Conservation (phyloP, 1,284 basidiomycete species). For the Leccinum solheimii region DNA sequence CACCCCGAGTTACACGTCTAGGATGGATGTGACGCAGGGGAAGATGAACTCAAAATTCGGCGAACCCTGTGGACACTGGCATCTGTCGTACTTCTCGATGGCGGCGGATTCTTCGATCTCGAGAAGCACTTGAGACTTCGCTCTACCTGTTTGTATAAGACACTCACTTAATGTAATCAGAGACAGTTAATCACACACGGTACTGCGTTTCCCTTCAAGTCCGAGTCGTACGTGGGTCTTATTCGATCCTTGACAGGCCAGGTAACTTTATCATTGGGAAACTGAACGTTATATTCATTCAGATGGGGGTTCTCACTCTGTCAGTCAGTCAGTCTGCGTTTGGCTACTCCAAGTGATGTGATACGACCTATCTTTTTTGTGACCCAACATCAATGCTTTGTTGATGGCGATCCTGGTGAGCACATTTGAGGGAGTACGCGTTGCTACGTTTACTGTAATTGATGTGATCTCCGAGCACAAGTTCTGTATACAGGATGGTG, state of each 20-base stretch:
- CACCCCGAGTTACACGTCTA: background rate
- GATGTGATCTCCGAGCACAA: background rate
- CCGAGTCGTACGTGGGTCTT: no score
- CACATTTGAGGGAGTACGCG: background rate
- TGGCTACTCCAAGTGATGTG: background rate
- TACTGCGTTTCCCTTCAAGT: background rate
- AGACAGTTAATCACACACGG: constrained; percentile 2
- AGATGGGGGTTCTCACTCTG: constrained; percentile 29
- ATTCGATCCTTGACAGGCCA: background rate
- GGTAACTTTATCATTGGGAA: constrained; percentile 11
- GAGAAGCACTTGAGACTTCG: background rate
- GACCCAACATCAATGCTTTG: constrained; percentile 15
- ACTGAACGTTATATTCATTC: constrained; percentile 20
- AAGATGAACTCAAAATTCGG: background rate
- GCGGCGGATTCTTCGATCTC: background rate
- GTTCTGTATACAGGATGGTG: constrained; percentile 16
- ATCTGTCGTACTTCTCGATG: background rate
- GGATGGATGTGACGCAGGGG: background rate
- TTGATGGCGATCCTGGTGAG: constrained; percentile 18
- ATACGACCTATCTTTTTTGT: background rate
- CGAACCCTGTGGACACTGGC: background rate
- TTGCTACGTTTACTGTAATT: background rate
- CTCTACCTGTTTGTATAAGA: no score
- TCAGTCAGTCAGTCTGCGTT: constrained; percentile 2
- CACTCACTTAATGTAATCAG: background rate